Evolutionary conservation across 768 basidiomycete genomes (phyloP), one percentile per base, ranked within the genome.

Genomic region (Amanita polypyramis): DNA sequence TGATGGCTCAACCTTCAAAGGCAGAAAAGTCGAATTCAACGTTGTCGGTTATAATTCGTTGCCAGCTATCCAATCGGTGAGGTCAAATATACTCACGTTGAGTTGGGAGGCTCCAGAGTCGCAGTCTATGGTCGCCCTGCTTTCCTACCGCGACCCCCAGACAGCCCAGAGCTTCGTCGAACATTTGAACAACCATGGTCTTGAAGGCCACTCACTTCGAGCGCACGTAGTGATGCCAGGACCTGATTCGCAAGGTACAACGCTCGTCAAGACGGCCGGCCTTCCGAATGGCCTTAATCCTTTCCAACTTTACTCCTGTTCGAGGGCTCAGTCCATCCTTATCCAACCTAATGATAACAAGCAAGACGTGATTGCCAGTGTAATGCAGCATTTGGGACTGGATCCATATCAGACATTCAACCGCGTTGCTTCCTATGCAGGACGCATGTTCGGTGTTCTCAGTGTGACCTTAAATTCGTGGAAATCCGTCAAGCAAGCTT

Each of bases 381-480:
- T 47, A 12, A 27, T 10, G 15, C 36, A 40, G 14, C 17, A 14
- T 12, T 32, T 47, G 19, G 15, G 37, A 3, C 27, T 29, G 12
- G 37, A 27, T 23, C n/a, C n/a, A 20, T 20, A 27, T 30, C 35
- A 38, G 35, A 27, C 12, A 3, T 37, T 39, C n/a, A 15, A 30
- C 17, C 46, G 35, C 37, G 39, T 23, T 14, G 12, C 37, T 15
- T 30, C 46, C 10, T 38, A 25, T 19, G 17, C 36, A 2, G 46
- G 27, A 15, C 38, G 32, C 15, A 8, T 3, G n/a, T 39, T 38
- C 35, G 23, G 37, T 15, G 25, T 47, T 21, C 36, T 47, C 36
- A 47, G 10, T 36, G 35, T 39, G 14, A 19, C 46, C 5, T 47
- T 47, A 8, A 25, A 47, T 5, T 38, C 46, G 25, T 47, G 46